These are phyloP conservation scores for Salvia sclarea DNA, from an alignment of 305 asterid species.

Conservation along the genomic window DNA sequence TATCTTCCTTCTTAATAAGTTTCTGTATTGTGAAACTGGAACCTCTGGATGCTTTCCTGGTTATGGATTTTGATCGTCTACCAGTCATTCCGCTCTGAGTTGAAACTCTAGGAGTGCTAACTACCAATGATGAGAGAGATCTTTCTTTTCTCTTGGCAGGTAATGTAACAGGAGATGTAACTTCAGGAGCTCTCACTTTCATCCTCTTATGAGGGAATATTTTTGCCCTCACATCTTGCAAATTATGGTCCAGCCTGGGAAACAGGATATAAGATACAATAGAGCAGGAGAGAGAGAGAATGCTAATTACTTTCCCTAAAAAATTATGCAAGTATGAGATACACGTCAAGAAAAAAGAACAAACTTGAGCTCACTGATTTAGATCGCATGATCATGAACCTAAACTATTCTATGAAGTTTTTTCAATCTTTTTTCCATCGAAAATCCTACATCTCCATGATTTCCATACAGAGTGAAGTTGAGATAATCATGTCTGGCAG, in stretches of 20 bases:
- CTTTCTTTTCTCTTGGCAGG: conserved; percentile 95
- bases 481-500: not conserved
- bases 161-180: conserved; percentile 55
- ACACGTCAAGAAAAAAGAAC: conserved; percentile 5
- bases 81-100: conserved; percentile 85
- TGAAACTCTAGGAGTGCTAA: conserved; percentile 92
- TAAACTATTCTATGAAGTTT: conserved; percentile 7
- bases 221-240: conserved; percentile 91
- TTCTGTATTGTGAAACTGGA: conserved; percentile 77
- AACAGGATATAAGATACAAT: conserved; percentile 27
- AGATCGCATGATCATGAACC: conserved; percentile 20
- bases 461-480: conserved; percentile 3
- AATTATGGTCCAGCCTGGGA: conserved; percentile 84
- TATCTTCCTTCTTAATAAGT: conserved; percentile 70
- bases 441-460: conserved; percentile 4
- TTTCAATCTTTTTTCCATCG: not conserved
- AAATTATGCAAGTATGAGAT: not conserved
- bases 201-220: conserved; percentile 84
- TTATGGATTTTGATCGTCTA: conserved; percentile 76
- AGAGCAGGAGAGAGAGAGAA: not conserved
- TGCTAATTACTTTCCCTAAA: not conserved
- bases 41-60: conserved; percentile 78
- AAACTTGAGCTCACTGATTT: conserved; percentile 17
- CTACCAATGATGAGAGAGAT: conserved; percentile 91
- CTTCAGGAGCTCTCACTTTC: conserved; percentile 73